Evolutionary conservation across 2,329 filamentous ascomycete species (phyloP), one percentile per base, ranked within the genome.

Genomic region (Plectosphaerella cucumerina): DNA sequence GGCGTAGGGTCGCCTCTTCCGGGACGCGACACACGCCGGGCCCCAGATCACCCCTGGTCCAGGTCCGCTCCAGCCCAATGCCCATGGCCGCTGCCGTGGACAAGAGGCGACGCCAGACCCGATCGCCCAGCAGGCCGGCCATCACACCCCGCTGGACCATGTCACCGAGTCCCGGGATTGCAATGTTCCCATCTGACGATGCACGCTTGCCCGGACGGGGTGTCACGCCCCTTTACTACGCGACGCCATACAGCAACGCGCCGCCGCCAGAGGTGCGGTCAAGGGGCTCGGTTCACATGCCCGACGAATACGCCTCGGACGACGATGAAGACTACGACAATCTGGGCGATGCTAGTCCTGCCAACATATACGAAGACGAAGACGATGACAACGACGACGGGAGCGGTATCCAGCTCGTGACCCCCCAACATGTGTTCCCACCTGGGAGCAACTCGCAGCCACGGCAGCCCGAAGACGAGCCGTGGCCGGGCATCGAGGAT

Each of bases 241-340:
- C 86, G 3, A 92, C 88, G 1, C 88, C 88, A 0, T 77, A 86
- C 62, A 90, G 86, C 60, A 85, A 84, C 54, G 80, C 74, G 4
- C 75, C 81, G 1, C 64, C 69, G 9, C 65, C 72, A 12, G 75
- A 78, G 49, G 55, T 68, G 17, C 68, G 70, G 8, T 59, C 59
- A 3, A 55, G 56, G 18, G 52, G 47, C 5, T 49, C 41, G n/a
- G 52, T 42, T 17, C 49, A 21, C 8, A 34, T 26, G 45, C 53
- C 57, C 14, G 60, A 50, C 8, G 50, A 17, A 2, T 39, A 59
- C 14, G 58, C 46, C 18, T 50, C 59, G 49, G 56, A 57, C 6
- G 62, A 64, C 12, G 61, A 62, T 15, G 60, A 63, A 45, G 57
- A 61, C 17, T 42, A 20, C 39, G 17, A 42, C 2, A 17, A 42